These are phyloP conservation scores for Rhododendron molle DNA, from an alignment of 148 eudicot genomes.

Conservation along the genomic window DNA sequence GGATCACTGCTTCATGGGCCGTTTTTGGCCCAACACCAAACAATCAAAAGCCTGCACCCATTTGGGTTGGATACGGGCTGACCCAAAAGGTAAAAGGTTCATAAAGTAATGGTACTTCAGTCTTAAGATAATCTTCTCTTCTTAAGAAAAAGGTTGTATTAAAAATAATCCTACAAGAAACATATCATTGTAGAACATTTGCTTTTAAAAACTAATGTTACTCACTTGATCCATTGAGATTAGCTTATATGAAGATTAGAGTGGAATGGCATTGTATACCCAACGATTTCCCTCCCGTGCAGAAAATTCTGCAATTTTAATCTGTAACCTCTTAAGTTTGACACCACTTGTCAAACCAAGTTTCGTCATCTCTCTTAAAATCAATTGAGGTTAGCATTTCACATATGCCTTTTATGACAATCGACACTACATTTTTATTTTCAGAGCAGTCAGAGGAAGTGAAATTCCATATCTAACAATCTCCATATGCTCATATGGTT, in stretches of 20 bases:
- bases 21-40: neutral
- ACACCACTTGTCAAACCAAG: neutral
- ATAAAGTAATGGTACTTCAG: neutral
- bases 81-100: neutral
- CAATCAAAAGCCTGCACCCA: neutral
- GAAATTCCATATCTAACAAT: neutral
- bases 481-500: neutral
- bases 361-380: neutral
- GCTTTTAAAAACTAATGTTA: neutral
- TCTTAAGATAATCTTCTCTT: too few species aligned
- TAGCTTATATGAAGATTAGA: neutral
- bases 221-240: neutral
- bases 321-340: neutral
- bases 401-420: neutral
- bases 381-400: neutral
- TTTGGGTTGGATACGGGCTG: neutral
- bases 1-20: neutral
- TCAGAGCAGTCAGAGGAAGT: neutral
- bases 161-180: neutral
- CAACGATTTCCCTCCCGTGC: neutral
- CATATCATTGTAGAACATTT: neutral
- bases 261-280: neutral
- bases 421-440: neutral
- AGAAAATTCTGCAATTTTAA: neutral
- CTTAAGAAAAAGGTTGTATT: too few species aligned